Evolutionary conservation across 2,329 filamentous ascomycete genomes (phyloP), one percentile per base, ranked within the genome.

Genomic region (Diaporthe batatas): DNA sequence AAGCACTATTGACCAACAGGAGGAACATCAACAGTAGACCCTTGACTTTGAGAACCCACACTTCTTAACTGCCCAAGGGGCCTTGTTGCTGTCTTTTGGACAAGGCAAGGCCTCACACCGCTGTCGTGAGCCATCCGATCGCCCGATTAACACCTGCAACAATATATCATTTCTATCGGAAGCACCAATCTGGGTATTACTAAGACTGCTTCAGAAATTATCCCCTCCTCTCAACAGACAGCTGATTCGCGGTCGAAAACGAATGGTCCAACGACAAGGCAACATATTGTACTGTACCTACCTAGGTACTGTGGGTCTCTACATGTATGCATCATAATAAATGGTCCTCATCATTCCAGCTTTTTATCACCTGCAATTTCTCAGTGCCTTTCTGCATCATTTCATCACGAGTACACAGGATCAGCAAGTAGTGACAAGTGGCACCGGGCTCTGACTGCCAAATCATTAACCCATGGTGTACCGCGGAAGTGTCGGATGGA

Each of bases 101-200:
- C 62, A 65, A 51, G 29, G 12, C 21, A 65, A 39, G 62, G 62
- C 29, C 51, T 44, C 62, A 65, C 44, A n/a, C 21, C 36, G 44
- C 44, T 25, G 32, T 10, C 6, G n/a, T n/a, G 29, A 32, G 29
- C 25, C 62, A 18, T 29, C 14, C 8, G 44, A 65, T 51, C 62
- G 44, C 47, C 21, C 47, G 62, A 67, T 25, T 5, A 29, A 53
- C 8, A 10, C 6, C n/a, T 10, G 62, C 32, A 29, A 23, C 25
- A 7, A n/a, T 39, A 18, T 21, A 25, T 21, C n/a, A 11, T 34
- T 53, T 53, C 29, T 67, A 67, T 67, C 47, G 32, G 62, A 67
- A 53, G 62, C 62, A 53, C 21, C 6, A 25, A 16, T 39, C 5
- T 21, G 11, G 53, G 32, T 23, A 53, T 21, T 12, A 5, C 2